phyloP scores from a whole-genome alignment of 2,329 filamentous ascomycete species.

The Blastomyces percursus region DNA sequence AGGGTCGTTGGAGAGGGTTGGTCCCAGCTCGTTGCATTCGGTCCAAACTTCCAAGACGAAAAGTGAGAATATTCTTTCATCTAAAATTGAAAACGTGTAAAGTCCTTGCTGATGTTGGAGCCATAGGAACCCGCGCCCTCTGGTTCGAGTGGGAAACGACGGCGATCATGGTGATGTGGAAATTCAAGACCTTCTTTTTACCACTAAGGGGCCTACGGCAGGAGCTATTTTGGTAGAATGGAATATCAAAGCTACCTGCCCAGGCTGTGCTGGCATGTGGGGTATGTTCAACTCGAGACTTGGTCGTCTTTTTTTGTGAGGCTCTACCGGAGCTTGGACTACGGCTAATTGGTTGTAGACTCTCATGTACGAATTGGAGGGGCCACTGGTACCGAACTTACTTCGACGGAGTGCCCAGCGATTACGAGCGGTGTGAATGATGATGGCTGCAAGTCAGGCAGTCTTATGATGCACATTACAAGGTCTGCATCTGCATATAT shows the following conservation, averaged over 20 bases:
- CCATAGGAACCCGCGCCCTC: neutral
- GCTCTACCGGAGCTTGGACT: neutral
- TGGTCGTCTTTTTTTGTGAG: neutral
- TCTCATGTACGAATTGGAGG: slow-evolving; percentile 6
- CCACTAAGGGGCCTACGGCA: slow-evolving; percentile 2
- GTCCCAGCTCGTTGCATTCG: slow-evolving; percentile 3
- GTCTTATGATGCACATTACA: slow-evolving; percentile 53
- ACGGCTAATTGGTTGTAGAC: neutral
- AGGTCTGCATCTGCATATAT: slow-evolving; percentile 33
- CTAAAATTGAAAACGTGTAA: neutral
- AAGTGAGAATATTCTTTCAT: neutral
- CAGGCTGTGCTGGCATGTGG: slow-evolving; percentile 6
- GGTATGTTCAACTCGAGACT: neutral
- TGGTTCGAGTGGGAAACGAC: neutral
- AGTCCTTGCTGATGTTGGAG: neutral
- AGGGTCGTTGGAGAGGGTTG: slow-evolving; percentile 5
- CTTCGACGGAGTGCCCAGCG: slow-evolving; percentile 3
- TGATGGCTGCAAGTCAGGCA: slow-evolving; percentile 15
- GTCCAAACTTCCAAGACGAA: slow-evolving; percentile 6
- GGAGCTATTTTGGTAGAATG: slow-evolving; percentile 3
- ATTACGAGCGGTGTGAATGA: slow-evolving; percentile 1
- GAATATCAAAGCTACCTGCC: neutral
- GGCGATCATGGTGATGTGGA: slow-evolving; percentile 2
- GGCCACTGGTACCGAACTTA: slow-evolving; percentile 4
- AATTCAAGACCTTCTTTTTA: slow-evolving; percentile 7